Base-by-base conservation (phyloP, 140 eudicot genomes). In the Stevia rebaudiana region DNA sequence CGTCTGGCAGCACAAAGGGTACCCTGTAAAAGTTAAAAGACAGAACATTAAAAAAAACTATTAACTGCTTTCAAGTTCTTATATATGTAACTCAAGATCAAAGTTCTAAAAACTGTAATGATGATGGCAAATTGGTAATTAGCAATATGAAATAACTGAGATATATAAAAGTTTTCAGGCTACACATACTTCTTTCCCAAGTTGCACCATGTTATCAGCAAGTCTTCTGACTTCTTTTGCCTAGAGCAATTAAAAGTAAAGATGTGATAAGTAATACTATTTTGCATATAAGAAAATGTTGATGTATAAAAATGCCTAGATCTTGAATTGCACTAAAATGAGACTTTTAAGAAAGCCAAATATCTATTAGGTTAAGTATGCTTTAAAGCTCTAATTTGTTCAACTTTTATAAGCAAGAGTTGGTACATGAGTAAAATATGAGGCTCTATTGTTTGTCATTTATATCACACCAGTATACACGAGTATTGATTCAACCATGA, bases 131-230 rank as follows among this genome's bases (percentile, higher is more conserved):
- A 55, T 10, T 3, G 2, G 37, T 2, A 53, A 53, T 21, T 40
- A 39, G 54, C 31, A 70, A 33, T 3, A 0, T 4, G 28, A 46
- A 33, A 17, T 4, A 3, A 33, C 7, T 33, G 10, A 42, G 51
- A 15, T 4, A 6, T 18, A 46, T 31, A 31, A 12, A 25, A 16
- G 33, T 39, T 12, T 36, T 0, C 24, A 49, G 8, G 30, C 22
- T 51, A 30, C 5, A 66, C 83, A 16, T 47, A 85, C 97, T 86
- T 90, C 95, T 74, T 90, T 90, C 7, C 97, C 97, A n/a, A 90
- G 87, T 69, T 86, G 90, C 23, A 90, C 95, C 97, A 90, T 90
- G 67, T 86, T 86, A 72, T 90, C 97, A 75, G 97, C 97, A 56
- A 90, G 84, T 68, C 97, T 70, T 3, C 97, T 89, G 37, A 33